Evolutionary conservation across 352 stramenopile species (phyloP), one percentile per base, ranked within the genome.

Genomic region (Phytophthora idaei): DNA sequence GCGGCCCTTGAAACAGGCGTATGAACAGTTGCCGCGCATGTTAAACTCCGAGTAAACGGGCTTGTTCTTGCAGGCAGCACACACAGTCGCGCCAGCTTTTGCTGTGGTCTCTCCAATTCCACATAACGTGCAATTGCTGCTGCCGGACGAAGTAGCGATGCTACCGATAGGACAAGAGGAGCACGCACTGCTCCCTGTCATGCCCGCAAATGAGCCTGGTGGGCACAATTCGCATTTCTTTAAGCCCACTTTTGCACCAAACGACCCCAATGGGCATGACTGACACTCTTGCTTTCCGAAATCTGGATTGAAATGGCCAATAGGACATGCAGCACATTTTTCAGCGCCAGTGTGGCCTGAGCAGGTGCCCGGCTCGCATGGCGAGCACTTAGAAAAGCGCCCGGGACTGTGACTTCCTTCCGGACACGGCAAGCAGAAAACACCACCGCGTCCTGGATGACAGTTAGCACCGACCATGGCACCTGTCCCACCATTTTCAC

Each of bases 1-100:
- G 6, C 85, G 83, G 0, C 88, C 88, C 60, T 93, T 94, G 32
- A 83, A 83, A 44, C 88, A 95, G 1, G 82, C 85, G 55, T 95
- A 95, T 9, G 81, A 88, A 57, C 88, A 95, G 36, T 91, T 90
- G 10, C 88, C 88, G 4, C 50, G 77, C 48, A 93, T 78, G 29
- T 95, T 94, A 67, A 92, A 95, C 37, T 74, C 61, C 3, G 88
- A 82, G 57, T 94, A 83, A 5, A 74, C 68, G 2, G 88, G 88
- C 50, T 93, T 95, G 46, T 71, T 63, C 14, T 68, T 76, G 60
- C 88, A 95, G 34, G 29, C 31, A 32, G 57, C 32, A 58, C 88
- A 95, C 17, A 77, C 55, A 5, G 74, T 76, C 7, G 81, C 74
- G 9, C 86, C 85, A 39, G 57, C 57, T n/a, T 78, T 79, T 27